Evolutionary conservation across 176 grass and related monocot genomes (phyloP).

Genomic region (Secale cereale): DNA sequence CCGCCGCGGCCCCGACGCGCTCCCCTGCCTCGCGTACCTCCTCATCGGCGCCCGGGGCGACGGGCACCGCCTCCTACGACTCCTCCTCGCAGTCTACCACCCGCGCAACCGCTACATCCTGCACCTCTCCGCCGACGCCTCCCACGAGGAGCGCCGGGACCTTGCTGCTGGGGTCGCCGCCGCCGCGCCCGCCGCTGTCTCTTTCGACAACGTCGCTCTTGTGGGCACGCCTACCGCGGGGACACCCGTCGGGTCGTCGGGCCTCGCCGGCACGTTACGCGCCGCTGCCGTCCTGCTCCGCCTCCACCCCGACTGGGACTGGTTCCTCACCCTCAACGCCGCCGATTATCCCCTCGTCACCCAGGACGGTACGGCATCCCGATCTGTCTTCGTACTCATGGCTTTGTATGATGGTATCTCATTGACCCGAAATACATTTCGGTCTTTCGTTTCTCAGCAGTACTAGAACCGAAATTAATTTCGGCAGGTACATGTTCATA

Average conservation of each 20-base stretch:
- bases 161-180: conserved; percentile 38
- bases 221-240: conserved; percentile 47
- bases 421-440: neutral
- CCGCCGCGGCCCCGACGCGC: conserved; percentile 19
- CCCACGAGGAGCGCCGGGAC: conserved; percentile 45
- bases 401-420: neutral
- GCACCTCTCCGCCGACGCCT: conserved; percentile 59
- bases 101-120: conserved; percentile 81
- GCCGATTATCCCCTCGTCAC: conserved; percentile 79
- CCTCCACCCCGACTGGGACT: conserved; percentile 65
- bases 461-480: neutral
- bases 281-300: conserved; percentile 65
- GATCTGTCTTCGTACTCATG: neutral
- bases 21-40: conserved; percentile 75
- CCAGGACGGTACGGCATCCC: conserved; percentile 64
- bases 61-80: conserved; percentile 47
- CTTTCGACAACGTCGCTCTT: conserved; percentile 62
- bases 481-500: neutral
- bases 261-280: conserved; percentile 59
- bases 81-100: conserved; percentile 81
- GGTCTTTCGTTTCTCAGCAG: neutral
- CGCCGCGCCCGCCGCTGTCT: conserved; percentile 36
- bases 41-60: conserved; percentile 60
- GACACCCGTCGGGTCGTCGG: conserved; percentile 59
- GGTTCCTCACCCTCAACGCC: conserved; percentile 79